Evolutionary conservation across 805 yeast genomes (phyloP).

Genomic region (Zygosaccharomyces lentus): DNA sequence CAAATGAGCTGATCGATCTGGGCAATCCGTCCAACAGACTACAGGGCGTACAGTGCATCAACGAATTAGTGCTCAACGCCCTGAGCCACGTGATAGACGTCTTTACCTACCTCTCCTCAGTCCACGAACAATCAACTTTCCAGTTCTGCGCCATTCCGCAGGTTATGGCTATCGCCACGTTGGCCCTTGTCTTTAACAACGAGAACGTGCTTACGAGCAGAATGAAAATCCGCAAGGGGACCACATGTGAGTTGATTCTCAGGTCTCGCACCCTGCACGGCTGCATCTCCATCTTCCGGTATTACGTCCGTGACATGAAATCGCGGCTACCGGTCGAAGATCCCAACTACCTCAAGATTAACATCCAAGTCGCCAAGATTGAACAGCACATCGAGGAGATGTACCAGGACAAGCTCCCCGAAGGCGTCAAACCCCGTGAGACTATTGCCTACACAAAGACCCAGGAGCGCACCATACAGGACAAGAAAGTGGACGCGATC

Average conservation of each 20-base stretch:
- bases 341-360: conserved; percentile 80
- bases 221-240: conserved; percentile 88
- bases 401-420: conserved; percentile 62
- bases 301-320: conserved; percentile 71
- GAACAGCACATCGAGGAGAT: conserved; percentile 81
- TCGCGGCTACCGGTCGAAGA: conserved; percentile 74
- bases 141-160: conserved; percentile 97
- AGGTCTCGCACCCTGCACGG: conserved; percentile 70
- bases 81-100: conserved; percentile 74
- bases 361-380: conserved; percentile 80
- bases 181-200: conserved; percentile 81
- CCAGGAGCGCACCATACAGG: conserved; percentile 41
- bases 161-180: conserved; percentile 97
- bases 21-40: conserved; percentile 42
- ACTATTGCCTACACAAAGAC: conserved; percentile 40
- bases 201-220: conserved; percentile 61
- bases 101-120: conserved; percentile 65
- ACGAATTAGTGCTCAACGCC: conserved; percentile 76
- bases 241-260: conserved; percentile 71
- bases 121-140: conserved; percentile 78
- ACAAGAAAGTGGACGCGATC: conserved; percentile 28
- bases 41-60: conserved; percentile 69
- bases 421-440: conserved; percentile 43
- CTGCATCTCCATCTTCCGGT: conserved; percentile 70
- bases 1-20: conserved; percentile 60